phyloP scores from a whole-genome alignment of 164 flowering plant genomes.

The Magnolia changhungtana region DNA sequence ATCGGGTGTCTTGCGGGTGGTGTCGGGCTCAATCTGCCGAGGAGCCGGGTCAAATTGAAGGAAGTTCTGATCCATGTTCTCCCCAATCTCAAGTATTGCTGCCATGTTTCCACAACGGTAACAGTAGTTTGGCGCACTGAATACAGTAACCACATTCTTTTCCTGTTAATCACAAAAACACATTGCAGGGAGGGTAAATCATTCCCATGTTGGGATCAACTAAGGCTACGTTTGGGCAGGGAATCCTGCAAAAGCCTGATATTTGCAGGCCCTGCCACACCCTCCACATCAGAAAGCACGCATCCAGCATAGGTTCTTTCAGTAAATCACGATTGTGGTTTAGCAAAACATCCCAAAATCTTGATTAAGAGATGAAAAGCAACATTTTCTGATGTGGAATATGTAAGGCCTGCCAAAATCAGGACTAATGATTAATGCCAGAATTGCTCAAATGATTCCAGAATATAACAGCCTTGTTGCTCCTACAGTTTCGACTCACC shows the following conservation, averaged over 20 bases:
- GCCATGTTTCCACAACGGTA: conserved; percentile 56
- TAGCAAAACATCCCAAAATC: neutral
- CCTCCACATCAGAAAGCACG: neutral
- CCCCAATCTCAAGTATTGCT: conserved; percentile 50
- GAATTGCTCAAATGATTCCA: neutral
- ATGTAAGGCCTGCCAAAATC: neutral
- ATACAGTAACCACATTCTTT: conserved; percentile 46
- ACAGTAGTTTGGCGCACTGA: conserved; percentile 51
- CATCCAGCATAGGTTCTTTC: no score
- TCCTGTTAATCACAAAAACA: conserved; percentile 26
- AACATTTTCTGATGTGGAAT: neutral
- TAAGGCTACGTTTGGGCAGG: neutral
- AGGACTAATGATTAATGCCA: neutral
- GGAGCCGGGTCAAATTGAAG: conserved; percentile 54
- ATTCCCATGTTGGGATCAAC: neutral
- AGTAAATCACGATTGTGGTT: neutral
- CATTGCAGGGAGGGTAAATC: neutral
- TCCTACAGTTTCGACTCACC: conserved; percentile 19
- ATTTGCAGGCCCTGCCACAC: neutral
- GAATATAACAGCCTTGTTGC: neutral
- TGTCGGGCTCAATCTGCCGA: conserved; percentile 43
- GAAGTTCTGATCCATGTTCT: conserved; percentile 45
- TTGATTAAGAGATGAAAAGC: neutral
- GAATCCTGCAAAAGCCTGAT: neutral
- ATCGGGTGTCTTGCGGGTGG: conserved; percentile 48